Conservation (phyloP, 768 basidiomycete genomes). For the Podaxis rugospora region DNA sequence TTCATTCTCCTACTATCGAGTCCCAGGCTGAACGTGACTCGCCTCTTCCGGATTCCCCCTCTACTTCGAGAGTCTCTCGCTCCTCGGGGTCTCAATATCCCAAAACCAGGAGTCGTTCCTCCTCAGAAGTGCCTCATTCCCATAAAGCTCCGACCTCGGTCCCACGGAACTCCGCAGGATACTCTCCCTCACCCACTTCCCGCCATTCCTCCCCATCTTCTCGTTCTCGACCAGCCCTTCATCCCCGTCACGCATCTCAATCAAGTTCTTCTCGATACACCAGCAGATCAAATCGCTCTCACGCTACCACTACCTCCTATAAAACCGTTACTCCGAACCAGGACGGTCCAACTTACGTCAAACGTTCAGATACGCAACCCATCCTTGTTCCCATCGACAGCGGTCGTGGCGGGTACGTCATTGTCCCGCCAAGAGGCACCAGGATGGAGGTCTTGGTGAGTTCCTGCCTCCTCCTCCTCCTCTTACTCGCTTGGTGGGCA, state of each 20-base stretch:
- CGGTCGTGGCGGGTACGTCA: constrained; percentile 3
- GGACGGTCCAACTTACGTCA: not conserved
- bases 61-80: not conserved
- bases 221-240: not conserved
- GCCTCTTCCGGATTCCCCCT: not conserved
- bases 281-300: not conserved
- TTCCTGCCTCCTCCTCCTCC: constrained; percentile 10
- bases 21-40: not conserved
- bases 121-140: not conserved
- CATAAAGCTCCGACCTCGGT: not conserved
- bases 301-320: not conserved
- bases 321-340: not conserved
- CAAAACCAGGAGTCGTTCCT: not conserved
- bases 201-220: not conserved
- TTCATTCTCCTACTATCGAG: not conserved
- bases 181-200: not conserved
- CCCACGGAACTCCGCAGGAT: not conserved
- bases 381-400: constrained; percentile 3
- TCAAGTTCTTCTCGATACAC: constrained; percentile 3
- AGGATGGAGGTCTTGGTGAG: constrained; percentile 10
- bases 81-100: not conserved
- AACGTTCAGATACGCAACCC: not conserved
- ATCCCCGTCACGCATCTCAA: not conserved
- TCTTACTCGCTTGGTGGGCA: constrained; percentile 5
- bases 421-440: constrained; percentile 4